Base-by-base conservation (phyloP, 768 basidiomycete species). In the Amanita phalloides region DNA sequence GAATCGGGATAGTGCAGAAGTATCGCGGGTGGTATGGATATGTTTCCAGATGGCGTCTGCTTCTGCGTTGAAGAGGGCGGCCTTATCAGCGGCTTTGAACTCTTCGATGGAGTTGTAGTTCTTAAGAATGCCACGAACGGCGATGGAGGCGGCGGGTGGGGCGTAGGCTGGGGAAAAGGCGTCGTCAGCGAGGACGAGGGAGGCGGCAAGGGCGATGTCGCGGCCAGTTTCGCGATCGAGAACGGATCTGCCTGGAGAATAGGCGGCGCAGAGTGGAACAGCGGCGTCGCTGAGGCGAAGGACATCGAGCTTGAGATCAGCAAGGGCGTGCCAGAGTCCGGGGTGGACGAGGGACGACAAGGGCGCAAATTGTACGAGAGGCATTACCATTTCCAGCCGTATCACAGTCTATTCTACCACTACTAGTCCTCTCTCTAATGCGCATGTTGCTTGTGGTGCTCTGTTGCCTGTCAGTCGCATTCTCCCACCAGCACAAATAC, bases 91-190 rank as follows among this genome's bases (percentile, higher is more conserved):
- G 6, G 81, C 79, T 60, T 85, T 91, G 72, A 97, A 98, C 9
- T 96, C 92, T 58, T 98, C 93, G 58, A 98, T 87, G 7, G 95
- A 97, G 63, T 98, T 99, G 71, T 81, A 97, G 66, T 97, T 98
- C 75, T 90, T 93, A 60, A 96, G 74, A 8, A 74, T 70, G 36
- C 95, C 96, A 3, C 59, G 63, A 0, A 81, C 75, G 1, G 66
- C 50, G 41, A 82, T 71, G 10, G 82, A 70, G 54, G 79, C 71
- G 6, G 75, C 60, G 1, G 78, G 64, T 10, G 66, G 53, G 47
- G 81, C 83, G 32, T 59, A 61, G 21, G 63, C 61, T 21, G 71
- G 67, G 21, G 71, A 68, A 60, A 91, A 86, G 2, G 82, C 79
- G 42, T 86, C 85, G 7, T 74, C 72, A 1, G 79, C 82, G 8